Evolutionary conservation across 73 alveolate genomes (phyloP).

Genomic region (Paraurostyla sp.): DNA sequence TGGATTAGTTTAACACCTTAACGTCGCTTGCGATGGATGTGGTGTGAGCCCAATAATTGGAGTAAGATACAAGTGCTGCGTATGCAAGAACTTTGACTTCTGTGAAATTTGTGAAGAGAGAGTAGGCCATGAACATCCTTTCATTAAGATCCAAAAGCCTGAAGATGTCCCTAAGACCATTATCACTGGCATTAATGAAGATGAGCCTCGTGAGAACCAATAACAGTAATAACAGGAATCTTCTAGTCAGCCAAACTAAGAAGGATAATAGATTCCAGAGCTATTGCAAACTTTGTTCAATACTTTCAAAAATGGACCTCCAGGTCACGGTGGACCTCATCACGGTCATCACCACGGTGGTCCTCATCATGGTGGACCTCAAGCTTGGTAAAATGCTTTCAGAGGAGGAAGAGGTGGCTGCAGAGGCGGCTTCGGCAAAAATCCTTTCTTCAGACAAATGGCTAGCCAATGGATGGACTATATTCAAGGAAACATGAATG

Average conservation of each 20-base stretch:
- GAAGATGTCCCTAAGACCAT: conserved; percentile 54
- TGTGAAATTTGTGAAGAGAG: conserved; percentile 88
- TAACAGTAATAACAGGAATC: too few relatives aligned
- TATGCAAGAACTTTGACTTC: conserved; percentile 85
- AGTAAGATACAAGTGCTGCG: conserved; percentile 88
- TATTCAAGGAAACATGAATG: too few relatives aligned
- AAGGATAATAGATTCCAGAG: too few relatives aligned
- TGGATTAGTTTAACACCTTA: conserved; percentile 54
- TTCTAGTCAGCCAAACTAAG: too few relatives aligned
- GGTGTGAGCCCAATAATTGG: conserved; percentile 82
- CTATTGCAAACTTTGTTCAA: too few relatives aligned
- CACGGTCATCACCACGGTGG: background rate
- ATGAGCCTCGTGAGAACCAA: conserved; percentile 18
- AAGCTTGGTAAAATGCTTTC: background rate
- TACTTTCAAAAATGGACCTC: background rate
- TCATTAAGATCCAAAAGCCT: conserved; percentile 84
- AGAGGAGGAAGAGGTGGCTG: conserved; percentile 45
- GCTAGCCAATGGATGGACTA: conserved; percentile 26
- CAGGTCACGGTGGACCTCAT: background rate
- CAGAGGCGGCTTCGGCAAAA: background rate
- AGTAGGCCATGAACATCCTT: conserved; percentile 85
- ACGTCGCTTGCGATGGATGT: conserved; percentile 85
- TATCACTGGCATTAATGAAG: conserved; percentile 21
- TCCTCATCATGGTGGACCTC: background rate
- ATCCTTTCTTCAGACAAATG: background rate